Base-by-base conservation (phyloP, 129 eudicot genomes). In the Escallonia herrerae region DNA sequence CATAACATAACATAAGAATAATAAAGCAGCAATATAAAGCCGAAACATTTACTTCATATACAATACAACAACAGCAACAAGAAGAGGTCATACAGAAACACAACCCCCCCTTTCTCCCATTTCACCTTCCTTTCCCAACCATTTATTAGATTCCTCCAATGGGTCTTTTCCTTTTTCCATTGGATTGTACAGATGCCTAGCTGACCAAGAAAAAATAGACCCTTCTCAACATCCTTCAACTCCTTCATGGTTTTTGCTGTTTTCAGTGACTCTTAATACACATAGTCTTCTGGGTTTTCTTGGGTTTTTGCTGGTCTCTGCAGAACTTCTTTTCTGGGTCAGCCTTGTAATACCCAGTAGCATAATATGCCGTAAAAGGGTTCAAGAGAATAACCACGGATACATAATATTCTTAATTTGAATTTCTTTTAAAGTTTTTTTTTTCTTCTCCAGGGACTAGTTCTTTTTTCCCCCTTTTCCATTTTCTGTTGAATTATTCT, bases 51-150 rank as follows among this genome's bases (percentile, higher is more conserved):
- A 87, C 88, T 83, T 83, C 78, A 77, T 73, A 81, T 60, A 81
- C 86, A 83, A 83, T 74, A 79, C 90, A 82, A 76, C 69, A 81
- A 77, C 80, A 79, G 83, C 33, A 22, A 22, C 76, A 74, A 69
- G 77, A 81, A 77, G 82, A 79, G 84, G 86, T 75, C 86, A 78
- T 81, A 79, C 77, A 81, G 44, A 76, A 75, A 79, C 83, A 75
- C 82, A 77, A 71, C 78, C 73, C 72, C 82, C 79, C 73, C 82
- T 72, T 74, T 75, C 33, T 71, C 82, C 80, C 84, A 76, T 79
- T 81, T 87, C 82, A 78, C 83, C 84, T 82, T 80, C 84, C 69
- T 83, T 79, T 87, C 79, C 79, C 84, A 79, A 75, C 93, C 90
- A 82, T 90, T 82, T 84, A 80, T 87, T 71, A 84, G 91, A 84